Base-by-base conservation (phyloP, 164 flowering plant genomes). In the Platanus orientalis region DNA sequence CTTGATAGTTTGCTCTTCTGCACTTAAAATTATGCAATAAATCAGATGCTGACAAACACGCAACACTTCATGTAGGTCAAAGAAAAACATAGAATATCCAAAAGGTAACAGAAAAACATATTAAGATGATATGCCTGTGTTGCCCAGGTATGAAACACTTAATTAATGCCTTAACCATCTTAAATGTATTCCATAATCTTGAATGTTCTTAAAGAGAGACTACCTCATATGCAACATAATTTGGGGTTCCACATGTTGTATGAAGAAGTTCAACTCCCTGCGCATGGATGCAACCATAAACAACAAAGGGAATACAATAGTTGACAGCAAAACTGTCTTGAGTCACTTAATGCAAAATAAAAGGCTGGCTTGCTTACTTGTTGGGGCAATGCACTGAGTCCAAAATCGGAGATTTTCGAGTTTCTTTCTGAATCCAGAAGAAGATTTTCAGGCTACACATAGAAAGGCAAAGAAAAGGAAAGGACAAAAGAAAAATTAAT, bases 211-310 rank as follows among this genome's bases (percentile, higher is more conserved):
- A 51, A 51, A 24, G 27, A 49, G 42, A 30, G 32, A 40, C 28
- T 84, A 95, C 97, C 97, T 95, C 99, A 26, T 98, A 98, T n/a
- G 99, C 99, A 73, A 92, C 82, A 83, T 95, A 95, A 71, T 92
- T 95, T 76, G 99, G 99, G 48, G 99, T 95, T 59, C 99, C 99
- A 76, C 99, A 95, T 57, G 97, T 95, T 14, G 99, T 95, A 58
- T 85, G 86, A 62, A 95, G 97, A 73, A 95, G 94, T 48, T 73
- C 87, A 68, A 81, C 96, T 27, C 99, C 97, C 97, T 92, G 79
- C 32, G 65, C 60, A 72, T 66, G 47, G 45, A 64, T 16, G 26
- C 4, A 55, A 59, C 16, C 4, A 50, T 27, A 52, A 58, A 27
- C 58, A 58, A 63, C 29, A 44, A 23, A 45, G 60, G 19, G 20